Base-by-base conservation (phyloP, 2,329 filamentous ascomycete species). In the Moelleriella libera region DNA sequence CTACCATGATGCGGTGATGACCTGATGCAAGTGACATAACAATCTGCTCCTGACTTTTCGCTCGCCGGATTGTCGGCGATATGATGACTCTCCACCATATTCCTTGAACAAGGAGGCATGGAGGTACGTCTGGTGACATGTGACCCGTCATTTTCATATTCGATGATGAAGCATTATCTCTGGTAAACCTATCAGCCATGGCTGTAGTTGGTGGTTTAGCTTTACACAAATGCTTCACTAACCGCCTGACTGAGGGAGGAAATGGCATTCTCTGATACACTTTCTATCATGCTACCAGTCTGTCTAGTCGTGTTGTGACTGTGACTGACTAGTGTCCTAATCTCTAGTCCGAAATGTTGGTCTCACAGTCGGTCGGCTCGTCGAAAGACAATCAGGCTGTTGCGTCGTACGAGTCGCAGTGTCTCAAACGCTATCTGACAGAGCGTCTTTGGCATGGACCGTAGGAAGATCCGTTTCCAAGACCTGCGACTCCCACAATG, bases 1-100 rank as follows among this genome's bases (percentile, higher is more conserved):
- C 74, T 69, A 60, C 75, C 76, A 80, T 78, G 76, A 80, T 76
- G 70, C 74, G 76, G 57, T 77, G 76, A 80, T 80, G 75, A 80
- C 76, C 76, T 79, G 72, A 78, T 69, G 70, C 74, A 78, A 77
- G 70, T 68, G 68, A 79, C 75, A 78, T 71, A 53, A 48, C 45
- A 42, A 45, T 37, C 39, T 28, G 4, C 21, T 30, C 29, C 5
- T 29, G 28, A 11, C 2, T n/a, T n/a, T n/a, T n/a, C n/a, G n/a
- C n/a, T n/a, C n/a, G n/a, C n/a, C n/a, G n/a, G n/a, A n/a, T n/a
- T n/a, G n/a, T n/a, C n/a, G n/a, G n/a, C n/a, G n/a, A n/a, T n/a
- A n/a, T n/a, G n/a, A n/a, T n/a, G n/a, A n/a, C n/a, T n/a, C n/a
- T n/a, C n/a, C n/a, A n/a, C n/a, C n/a, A n/a, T n/a, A n/a, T n/a